Conservation (phyloP, 2,329 filamentous ascomycete genomes). For the Colletotrichum godetiae region DNA sequence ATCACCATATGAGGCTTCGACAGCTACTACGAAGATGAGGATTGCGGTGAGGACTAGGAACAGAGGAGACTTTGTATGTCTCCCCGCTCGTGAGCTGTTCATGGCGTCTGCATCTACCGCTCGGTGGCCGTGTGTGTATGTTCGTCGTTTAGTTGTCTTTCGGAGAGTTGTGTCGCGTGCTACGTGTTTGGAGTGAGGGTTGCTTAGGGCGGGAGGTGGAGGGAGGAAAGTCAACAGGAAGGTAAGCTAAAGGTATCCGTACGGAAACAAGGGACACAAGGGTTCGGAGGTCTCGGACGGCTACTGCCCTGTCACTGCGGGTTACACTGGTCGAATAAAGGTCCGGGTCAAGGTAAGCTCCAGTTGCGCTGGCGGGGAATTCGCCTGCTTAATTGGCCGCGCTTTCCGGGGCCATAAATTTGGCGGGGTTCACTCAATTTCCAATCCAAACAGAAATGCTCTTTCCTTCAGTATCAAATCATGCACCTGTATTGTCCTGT, state of each 20-base stretch:
- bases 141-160: not conserved
- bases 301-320: slow-evolving; percentile 8
- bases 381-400: slow-evolving; percentile 11
- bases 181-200: not conserved
- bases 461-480: too few species aligned
- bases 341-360: not conserved
- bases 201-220: not conserved
- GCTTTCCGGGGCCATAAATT: not conserved
- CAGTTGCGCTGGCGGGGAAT: not conserved
- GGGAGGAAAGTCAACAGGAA: not conserved
- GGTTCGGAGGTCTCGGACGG: slow-evolving; percentile 32
- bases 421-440: not conserved
- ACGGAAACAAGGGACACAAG: slow-evolving; percentile 7
- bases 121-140: not conserved
- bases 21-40: slow-evolving; percentile 54
- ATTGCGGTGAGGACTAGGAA: slow-evolving; percentile 47
- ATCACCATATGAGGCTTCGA: slow-evolving; percentile 83
- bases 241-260: too few species aligned
- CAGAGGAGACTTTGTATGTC: slow-evolving; percentile 32
- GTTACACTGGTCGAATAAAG: slow-evolving; percentile 12
- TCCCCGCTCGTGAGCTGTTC: slow-evolving; percentile 33
- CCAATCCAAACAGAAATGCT: not conserved
- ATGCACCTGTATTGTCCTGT: not conserved
- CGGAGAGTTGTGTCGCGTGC: not conserved
- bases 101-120: slow-evolving; percentile 33